Percentiles rank a stretch among this genome's conserved stretches.
Evolutionary conservation across 148 eudicot species (phyloP).

Genomic region (Persicaria tinctoria): DNA sequence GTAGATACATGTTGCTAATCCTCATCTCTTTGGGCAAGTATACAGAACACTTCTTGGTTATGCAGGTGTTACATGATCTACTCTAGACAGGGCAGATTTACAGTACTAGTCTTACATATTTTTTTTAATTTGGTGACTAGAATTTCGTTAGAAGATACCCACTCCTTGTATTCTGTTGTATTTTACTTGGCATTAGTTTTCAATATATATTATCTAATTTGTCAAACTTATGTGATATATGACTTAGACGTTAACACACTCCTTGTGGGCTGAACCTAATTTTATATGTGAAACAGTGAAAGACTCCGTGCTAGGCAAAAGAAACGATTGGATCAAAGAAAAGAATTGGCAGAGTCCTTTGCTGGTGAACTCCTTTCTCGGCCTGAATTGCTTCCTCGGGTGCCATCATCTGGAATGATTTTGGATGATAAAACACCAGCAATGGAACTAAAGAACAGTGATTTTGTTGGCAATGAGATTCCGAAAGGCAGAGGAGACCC

Average conservation of each 20-base stretch:
- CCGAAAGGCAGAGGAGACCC: conserved; percentile 24
- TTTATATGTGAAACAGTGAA: conserved; percentile 36
- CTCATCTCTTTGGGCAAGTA: not conserved
- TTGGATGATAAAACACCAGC: conserved; percentile 27
- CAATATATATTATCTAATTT: too few relatives aligned
- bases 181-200: too few relatives aligned
- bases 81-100: not conserved
- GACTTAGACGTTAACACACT: too few relatives aligned
- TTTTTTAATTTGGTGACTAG: not conserved
- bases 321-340: conserved; percentile 56
- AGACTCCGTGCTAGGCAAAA: conserved; percentile 92
- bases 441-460: conserved; percentile 27
- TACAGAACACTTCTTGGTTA: not conserved
- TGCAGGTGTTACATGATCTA: not conserved
- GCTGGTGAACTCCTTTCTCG: conserved; percentile 23
- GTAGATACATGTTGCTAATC: not conserved
- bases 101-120: not conserved
- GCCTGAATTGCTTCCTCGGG: conserved; percentile 21
- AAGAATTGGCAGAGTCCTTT: conserved; percentile 28
- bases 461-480: conserved; percentile 25
- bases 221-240: too few relatives aligned
- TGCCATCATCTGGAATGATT: conserved; percentile 22
- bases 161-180: not conserved
- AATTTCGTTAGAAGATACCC: not conserved
- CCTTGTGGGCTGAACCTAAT: not conserved